Evolutionary conservation across 805 yeast species (phyloP), one percentile per base, ranked within the genome.

Genomic region (Pachysolen tannophilus): DNA sequence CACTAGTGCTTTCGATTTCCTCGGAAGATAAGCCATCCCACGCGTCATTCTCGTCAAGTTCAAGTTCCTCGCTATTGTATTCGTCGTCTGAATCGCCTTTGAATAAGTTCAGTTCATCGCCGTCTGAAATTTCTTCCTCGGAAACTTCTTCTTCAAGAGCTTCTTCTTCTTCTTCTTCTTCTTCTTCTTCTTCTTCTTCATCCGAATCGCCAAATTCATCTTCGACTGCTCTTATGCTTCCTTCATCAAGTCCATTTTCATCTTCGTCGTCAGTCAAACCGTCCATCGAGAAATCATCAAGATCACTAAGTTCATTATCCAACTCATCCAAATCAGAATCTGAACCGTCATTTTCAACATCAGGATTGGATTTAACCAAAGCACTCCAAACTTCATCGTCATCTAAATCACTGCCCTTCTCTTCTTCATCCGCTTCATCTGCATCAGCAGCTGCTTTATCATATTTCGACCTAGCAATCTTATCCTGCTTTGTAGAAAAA

Each of bases 361-460:
- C 80, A 0, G 79, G 78, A 43, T 69, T 69, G 34, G 74, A 67
- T 43, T 67, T 63, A 20, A 73, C 78, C 45, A 73, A 61, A 1
- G 80, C 86, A 47, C 70, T 61, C 75, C 83, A 74, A 26, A 72
- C 67, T 10, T 53, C 51, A 37, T 73, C 84, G 24, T 72, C 82
- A 34, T 64, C 74, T 40, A 67, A 53, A 19, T 67, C 81, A 6
- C 61, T 62, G 25, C 55, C 69, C 4, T 48, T 59, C 20, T 55
- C 64, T 13, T 53, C 61, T 14, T 47, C 57, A 21, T 56, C 68
- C 19, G 52, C 68, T 8, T 52, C 71, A 35, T 74, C 77, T 47
- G 70, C 55, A 11, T 49, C 56, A 33, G 60, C 59, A 37, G 61
- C 45, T 54, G 68, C 75, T 15, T 55, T 71, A 38, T 67, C 75